phyloP scores from a whole-genome alignment of 202 grass and related monocot species.

The Hordeum pubiflorum region DNA sequence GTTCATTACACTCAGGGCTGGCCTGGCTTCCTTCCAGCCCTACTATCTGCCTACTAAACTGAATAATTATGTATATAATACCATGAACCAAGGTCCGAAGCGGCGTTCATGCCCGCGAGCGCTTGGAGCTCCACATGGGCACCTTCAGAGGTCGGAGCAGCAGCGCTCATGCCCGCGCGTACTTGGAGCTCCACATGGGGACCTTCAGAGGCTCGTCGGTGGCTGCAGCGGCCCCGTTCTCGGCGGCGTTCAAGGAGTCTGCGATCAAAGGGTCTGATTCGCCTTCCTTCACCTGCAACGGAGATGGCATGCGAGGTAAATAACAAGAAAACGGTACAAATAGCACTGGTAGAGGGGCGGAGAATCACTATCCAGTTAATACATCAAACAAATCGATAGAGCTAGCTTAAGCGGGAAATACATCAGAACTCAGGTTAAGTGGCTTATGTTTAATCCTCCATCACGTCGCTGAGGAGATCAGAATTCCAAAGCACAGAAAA shows the following conservation, averaged over 20 bases:
- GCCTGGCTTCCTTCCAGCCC: slow-evolving; percentile 40
- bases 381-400: neutral
- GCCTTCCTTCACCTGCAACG: slow-evolving; percentile 45
- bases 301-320: neutral
- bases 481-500: neutral
- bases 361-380: neutral
- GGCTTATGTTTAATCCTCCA: neutral
- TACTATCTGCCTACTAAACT: slow-evolving; percentile 37
- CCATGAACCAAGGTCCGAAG: neutral
- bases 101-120: slow-evolving; percentile 33
- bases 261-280: slow-evolving; percentile 75
- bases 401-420: neutral
- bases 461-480: neutral
- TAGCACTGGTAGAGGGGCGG: neutral
- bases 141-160: slow-evolving; percentile 30
- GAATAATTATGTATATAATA: slow-evolving; percentile 44
- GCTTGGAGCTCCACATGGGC: slow-evolving; percentile 55
- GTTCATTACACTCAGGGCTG: slow-evolving; percentile 40
- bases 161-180: slow-evolving; percentile 33
- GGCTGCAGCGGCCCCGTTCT: slow-evolving; percentile 25
- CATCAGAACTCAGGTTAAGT: neutral
- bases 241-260: slow-evolving; percentile 33
- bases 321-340: neutral
- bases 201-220: slow-evolving; percentile 43
- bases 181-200: slow-evolving; percentile 58